Conservation (phyloP, 148 eudicot genomes). For the Spergularia marina region DNA sequence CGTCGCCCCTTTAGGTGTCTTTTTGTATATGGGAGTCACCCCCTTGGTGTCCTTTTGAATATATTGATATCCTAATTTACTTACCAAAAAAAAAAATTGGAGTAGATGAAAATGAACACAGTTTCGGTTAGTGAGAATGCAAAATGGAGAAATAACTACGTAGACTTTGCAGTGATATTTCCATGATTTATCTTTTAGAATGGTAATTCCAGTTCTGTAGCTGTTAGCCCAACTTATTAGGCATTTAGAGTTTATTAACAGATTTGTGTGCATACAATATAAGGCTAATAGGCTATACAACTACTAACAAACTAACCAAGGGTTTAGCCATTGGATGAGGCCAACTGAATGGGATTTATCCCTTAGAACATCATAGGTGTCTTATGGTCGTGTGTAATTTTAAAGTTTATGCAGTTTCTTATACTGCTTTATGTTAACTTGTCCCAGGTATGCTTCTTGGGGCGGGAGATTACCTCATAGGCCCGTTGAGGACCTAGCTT, state of each 20-base stretch:
- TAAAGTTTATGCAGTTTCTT: not conserved
- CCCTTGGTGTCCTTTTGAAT: no score
- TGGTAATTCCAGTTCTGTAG: not conserved
- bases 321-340: not conserved
- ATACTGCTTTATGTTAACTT: conserved; percentile 13
- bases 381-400: not conserved
- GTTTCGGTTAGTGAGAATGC: not conserved
- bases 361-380: not conserved
- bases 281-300: not conserved
- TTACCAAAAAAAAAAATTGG: no score
- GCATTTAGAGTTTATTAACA: not conserved
- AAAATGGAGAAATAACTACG: not conserved
- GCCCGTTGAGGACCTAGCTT: conserved; percentile 89
- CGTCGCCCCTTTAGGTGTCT: no score
- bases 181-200: not conserved
- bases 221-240: not conserved
- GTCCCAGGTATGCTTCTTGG: conserved; percentile 76
- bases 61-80: no score
- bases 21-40: no score
- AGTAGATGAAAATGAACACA: not conserved
- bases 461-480: conserved; percentile 88
- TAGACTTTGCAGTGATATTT: not conserved
- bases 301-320: not conserved
- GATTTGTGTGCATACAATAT: not conserved
- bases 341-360: conserved; percentile 6